phyloP scores from a whole-genome alignment of 2,329 filamentous ascomycete genomes.

The Penicillium occitanis region DNA sequence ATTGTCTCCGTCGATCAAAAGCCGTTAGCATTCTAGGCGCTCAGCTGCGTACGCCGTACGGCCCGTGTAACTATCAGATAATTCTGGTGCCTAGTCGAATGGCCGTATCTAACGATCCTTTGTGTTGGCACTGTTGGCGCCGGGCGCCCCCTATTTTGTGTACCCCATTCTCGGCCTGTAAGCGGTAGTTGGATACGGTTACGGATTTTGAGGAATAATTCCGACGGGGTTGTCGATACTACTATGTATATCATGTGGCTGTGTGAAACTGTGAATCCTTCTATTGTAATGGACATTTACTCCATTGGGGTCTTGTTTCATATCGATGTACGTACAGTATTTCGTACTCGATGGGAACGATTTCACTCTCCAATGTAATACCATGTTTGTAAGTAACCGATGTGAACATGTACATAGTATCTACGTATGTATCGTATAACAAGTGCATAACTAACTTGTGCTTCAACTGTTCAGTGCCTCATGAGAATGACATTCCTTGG shows the following conservation, averaged over 20 bases:
- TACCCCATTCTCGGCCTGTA: neutral
- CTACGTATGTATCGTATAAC: neutral
- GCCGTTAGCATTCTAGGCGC: neutral
- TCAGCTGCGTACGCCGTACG: neutral
- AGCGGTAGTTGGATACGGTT: neutral
- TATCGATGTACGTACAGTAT: neutral
- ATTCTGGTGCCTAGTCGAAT: slow-evolving; percentile 1
- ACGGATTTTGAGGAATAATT: neutral
- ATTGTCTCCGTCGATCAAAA: neutral
- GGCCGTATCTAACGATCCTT: neutral
- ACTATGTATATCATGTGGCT: neutral
- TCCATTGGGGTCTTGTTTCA: neutral
- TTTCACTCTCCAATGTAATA: neutral
- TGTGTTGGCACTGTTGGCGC: neutral
- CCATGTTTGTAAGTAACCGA: neutral
- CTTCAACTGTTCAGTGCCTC: neutral
- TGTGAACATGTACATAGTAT: neutral
- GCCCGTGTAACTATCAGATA: neutral
- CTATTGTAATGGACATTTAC: neutral
- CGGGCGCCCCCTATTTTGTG: neutral
- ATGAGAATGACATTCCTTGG: neutral
- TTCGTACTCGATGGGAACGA: neutral
- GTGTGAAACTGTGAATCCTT: neutral
- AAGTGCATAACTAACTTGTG: neutral
- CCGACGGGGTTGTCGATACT: neutral